A percentile compares a stretch with the other conserved stretches of the same genome.
phyloP scores from a whole-genome alignment of 1,139 yeast genomes.

The Suhomyces wounanorum region DNA sequence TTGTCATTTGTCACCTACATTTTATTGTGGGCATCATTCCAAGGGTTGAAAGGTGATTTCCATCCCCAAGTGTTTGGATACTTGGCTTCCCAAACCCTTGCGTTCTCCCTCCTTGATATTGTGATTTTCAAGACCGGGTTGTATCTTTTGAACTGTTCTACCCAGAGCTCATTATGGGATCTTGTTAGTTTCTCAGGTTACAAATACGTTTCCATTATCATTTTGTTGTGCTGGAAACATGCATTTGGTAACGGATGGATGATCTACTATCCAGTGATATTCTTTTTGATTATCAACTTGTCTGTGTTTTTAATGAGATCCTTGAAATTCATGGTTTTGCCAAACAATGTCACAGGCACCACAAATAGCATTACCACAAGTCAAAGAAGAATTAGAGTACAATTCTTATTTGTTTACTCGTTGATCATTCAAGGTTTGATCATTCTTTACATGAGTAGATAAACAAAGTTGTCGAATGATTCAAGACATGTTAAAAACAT shows the following conservation, averaged over 20 bases:
- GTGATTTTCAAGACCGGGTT: conserved; percentile 46
- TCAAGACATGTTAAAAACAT: not conserved
- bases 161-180: conserved; percentile 68
- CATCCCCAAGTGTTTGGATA: conserved; percentile 92
- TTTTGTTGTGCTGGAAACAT: conserved; percentile 53
- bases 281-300: conserved; percentile 50
- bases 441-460: conserved; percentile 34
- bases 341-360: conserved; percentile 43
- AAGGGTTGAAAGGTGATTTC: conserved; percentile 87
- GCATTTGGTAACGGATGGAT: conserved; percentile 37
- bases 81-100: conserved; percentile 87
- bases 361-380: conserved; percentile 60
- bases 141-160: conserved; percentile 51
- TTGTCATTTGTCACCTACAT: conserved; percentile 93
- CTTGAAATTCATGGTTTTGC: conserved; percentile 72
- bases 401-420: conserved; percentile 83
- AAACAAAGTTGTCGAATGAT: not conserved
- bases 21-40: conserved; percentile 77
- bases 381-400: conserved; percentile 80
- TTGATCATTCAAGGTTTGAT: conserved; percentile 64
- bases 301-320: conserved; percentile 82
- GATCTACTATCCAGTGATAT: conserved; percentile 42
- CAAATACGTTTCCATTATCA: conserved; percentile 80
- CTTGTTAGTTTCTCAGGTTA: conserved; percentile 90
- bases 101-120: conserved; percentile 74